phyloP scores from a whole-genome alignment of 495 filamentous ascomycete species.

The Xylaria curta region DNA sequence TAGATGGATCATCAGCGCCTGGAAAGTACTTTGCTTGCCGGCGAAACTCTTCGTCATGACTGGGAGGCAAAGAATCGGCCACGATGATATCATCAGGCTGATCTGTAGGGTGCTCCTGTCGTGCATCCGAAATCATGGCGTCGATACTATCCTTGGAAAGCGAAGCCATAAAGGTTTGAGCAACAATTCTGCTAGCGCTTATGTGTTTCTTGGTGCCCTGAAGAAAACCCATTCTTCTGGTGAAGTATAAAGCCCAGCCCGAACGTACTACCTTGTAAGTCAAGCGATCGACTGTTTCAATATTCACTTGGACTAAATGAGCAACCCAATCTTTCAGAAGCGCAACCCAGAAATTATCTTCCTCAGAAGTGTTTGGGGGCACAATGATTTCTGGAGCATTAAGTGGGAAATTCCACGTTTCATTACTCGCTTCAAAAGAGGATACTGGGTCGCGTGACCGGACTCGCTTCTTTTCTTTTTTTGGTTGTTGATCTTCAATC shows the following conservation, averaged over 20 bases:
- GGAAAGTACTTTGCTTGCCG: conserved; percentile 49
- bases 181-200: conserved; percentile 9
- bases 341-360: conserved; percentile 13
- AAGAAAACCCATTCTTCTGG: conserved; percentile 26
- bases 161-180: conserved; percentile 25
- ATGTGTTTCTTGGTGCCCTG: conserved; percentile 24
- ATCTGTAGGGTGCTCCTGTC: background rate
- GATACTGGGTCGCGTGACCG: conserved; percentile 12
- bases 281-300: conserved; percentile 12
- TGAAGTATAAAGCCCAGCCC: conserved; percentile 28
- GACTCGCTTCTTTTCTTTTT: conserved; percentile 19
- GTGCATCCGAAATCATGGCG: conserved; percentile 25
- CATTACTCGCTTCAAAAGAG: conserved; percentile 27
- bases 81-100: background rate
- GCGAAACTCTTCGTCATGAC: conserved; percentile 31
- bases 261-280: conserved; percentile 28
- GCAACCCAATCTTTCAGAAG: conserved; percentile 17
- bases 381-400: background rate
- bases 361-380: background rate
- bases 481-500: background rate
- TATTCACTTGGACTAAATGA: conserved; percentile 30
- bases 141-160: conserved; percentile 19
- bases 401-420: conserved; percentile 33
- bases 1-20: conserved; percentile 36
- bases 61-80: background rate